These are phyloP conservation scores for Micromonas commoda DNA, from an alignment of 139 green algal genomes.

Conservation along the genomic window DNA sequence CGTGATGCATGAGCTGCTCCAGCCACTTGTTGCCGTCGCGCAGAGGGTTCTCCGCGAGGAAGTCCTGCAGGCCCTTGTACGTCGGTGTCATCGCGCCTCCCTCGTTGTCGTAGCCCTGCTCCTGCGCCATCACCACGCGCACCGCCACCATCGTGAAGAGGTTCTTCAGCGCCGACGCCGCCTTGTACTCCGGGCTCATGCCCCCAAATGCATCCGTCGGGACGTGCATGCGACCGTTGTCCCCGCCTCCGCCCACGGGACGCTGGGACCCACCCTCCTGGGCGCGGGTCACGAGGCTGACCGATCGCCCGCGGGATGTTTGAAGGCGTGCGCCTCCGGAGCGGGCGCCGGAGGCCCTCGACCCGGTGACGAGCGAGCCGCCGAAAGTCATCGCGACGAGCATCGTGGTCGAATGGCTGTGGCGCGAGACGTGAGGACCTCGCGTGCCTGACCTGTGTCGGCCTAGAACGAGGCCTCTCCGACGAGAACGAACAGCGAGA, in stretches of 20 bases:
- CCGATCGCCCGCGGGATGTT: no score
- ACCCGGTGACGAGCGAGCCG: no score
- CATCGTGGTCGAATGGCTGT: no score
- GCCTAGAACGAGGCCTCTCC: no score
- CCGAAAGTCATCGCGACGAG: no score
- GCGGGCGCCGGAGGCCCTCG: no score
- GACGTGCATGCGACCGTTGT: conserved; percentile 23
- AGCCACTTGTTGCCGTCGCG: conserved; percentile 27
- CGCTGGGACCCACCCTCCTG: not conserved
- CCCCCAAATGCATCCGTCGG: conserved; percentile 20
- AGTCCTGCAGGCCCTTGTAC: conserved; percentile 7
- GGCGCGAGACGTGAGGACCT: no score
- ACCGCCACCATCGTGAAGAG: conserved; percentile 33
- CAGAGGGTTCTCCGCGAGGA: conserved; percentile 20
- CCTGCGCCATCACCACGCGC: conserved; percentile 26
- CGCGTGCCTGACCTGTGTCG: no score
- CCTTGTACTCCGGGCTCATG: conserved; percentile 23
- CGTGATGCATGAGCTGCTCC: not conserved
- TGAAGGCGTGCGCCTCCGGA: no score
- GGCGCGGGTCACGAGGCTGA: no score
- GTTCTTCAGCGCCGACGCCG: conserved; percentile 9
- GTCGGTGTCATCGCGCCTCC: conserved; percentile 1
- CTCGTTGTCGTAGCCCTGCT: conserved; percentile 12
- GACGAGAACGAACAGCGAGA: no score
- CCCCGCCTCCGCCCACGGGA: not conserved